Evolutionary conservation across 805 yeast genomes (phyloP), one percentile per base, ranked within the genome.

Genomic region (Yamadazyma insecticola): DNA sequence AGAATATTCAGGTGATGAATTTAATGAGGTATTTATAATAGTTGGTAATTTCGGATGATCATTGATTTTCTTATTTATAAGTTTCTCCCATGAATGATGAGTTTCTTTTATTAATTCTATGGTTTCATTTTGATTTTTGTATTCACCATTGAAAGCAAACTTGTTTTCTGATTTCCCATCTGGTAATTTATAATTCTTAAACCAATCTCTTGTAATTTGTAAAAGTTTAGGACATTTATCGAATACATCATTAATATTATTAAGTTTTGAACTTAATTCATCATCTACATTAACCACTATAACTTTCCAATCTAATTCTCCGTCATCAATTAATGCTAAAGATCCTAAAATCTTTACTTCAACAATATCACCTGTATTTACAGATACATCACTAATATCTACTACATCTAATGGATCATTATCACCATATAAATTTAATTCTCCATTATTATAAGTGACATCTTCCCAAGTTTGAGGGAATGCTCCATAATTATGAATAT

Each of bases 391-490:
- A 50, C 96, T 95, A 37, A 90, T 86, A 50, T 90, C 98, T 52
- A 96, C 79, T 27, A 89, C 89, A 52, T 66, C 72, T 42, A 66
- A 55, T 12, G 72, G 72, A 48, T 66, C 72, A 47, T 64, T 62
- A 45, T 66, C 72, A 30, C 72, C 72, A 49, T 28, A 54, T 13
- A 60, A 48, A 10, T 50, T 56, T 16, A 76, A 51, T 65, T 78
- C 58, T 63, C 48, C 57, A 33, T 55, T 48, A 27, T 50, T 49
- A 31, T 63, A 65, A 36, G 80, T 74, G n/a, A 95, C 94, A 53
- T 92, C 95, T 60, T 90, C 98, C 97, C 97, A 90, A 3, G 97
- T 90, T 64, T 85, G 95, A 12, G 95, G 89, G 46, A 85, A 67
- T 3, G 94, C 90, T 26, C 96, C 94, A 52, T 86, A 86, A 60